Percentiles rank a stretch among this genome's conserved stretches.
Evolutionary conservation across 495 filamentous ascomycete species (phyloP).

Genomic region (Xylaria nigripes): DNA sequence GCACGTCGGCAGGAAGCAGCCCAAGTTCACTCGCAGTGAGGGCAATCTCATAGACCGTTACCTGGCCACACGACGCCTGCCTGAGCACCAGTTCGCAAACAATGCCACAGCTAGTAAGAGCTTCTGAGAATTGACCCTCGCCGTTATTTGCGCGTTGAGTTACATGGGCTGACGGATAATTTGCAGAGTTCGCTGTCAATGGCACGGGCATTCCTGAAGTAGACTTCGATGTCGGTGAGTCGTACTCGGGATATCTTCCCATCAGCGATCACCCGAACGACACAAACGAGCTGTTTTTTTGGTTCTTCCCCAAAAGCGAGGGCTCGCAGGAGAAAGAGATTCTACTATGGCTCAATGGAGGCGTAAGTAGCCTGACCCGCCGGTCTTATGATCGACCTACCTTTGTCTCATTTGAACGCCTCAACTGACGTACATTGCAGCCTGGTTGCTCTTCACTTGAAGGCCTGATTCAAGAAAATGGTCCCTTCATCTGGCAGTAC

Average conservation of each 20-base stretch:
- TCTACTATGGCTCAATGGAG: conserved; percentile 51
- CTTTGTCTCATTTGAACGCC: not conserved
- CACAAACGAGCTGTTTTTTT: conserved; percentile 60
- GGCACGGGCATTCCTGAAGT: conserved; percentile 64
- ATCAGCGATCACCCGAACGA: conserved; percentile 46
- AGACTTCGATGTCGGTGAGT: conserved; percentile 71
- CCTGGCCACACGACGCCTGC: conserved; percentile 21
- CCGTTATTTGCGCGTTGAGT: not conserved
- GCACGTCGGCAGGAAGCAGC: conserved; percentile 28
- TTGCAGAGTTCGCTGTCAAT: conserved; percentile 55
- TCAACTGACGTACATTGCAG: conserved; percentile 9
- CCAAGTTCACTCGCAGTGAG: conserved; percentile 1
- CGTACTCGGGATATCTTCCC: conserved; percentile 69
- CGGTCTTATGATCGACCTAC: not conserved
- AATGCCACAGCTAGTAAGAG: conserved; percentile 29
- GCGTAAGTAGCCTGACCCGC: conserved; percentile 19
- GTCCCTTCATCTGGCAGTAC: conserved; percentile 53
- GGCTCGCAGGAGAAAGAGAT: conserved; percentile 54
- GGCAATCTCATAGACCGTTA: conserved; percentile 13
- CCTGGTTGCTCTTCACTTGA: conserved; percentile 60
- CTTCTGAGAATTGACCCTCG: not conserved
- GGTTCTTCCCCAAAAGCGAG: conserved; percentile 63
- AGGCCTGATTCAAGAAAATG: conserved; percentile 60
- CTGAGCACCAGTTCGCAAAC: conserved; percentile 26
- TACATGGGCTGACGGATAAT: not conserved